These are phyloP conservation scores for Eimeria praecox DNA, from an alignment of 169 alveolate species.

Conservation along the genomic window DNA sequence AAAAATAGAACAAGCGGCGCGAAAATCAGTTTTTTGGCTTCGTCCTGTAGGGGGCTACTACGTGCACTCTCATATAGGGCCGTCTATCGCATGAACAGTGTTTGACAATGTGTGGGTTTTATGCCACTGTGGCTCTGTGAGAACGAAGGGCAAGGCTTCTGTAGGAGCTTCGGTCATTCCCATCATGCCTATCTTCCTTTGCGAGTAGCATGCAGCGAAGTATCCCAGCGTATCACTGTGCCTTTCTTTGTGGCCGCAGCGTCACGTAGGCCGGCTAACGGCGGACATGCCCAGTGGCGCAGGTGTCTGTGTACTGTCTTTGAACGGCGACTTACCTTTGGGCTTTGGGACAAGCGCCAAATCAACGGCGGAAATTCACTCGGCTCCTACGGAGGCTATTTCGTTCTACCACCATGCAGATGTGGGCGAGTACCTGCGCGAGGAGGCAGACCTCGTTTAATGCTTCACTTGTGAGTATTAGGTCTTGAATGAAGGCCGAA, in stretches of 20 bases:
- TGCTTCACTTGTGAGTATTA: too few species aligned
- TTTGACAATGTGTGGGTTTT: background rate
- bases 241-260: conserved; percentile 69
- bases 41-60: background rate
- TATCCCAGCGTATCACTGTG: background rate
- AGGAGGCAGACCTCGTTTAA: conserved; percentile 92
- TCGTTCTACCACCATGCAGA: conserved; percentile 93
- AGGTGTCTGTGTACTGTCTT: conserved; percentile 81
- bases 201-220: background rate
- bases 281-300: conserved; percentile 83
- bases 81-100: background rate
- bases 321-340: conserved; percentile 84
- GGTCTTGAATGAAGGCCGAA: background rate
- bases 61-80: background rate
- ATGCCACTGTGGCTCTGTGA: background rate
- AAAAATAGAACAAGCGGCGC: background rate
- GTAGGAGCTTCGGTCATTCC: background rate
- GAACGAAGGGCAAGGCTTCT: background rate
- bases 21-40: background rate
- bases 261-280: conserved; percentile 92
- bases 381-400: conserved; percentile 91
- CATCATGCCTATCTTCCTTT: background rate
- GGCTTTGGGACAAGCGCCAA: conserved; percentile 97
- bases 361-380: conserved; percentile 93
- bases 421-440: conserved; percentile 96